Evolutionary conservation across 768 basidiomycete genomes (phyloP).

Genomic region (Lentinula sp.): DNA sequence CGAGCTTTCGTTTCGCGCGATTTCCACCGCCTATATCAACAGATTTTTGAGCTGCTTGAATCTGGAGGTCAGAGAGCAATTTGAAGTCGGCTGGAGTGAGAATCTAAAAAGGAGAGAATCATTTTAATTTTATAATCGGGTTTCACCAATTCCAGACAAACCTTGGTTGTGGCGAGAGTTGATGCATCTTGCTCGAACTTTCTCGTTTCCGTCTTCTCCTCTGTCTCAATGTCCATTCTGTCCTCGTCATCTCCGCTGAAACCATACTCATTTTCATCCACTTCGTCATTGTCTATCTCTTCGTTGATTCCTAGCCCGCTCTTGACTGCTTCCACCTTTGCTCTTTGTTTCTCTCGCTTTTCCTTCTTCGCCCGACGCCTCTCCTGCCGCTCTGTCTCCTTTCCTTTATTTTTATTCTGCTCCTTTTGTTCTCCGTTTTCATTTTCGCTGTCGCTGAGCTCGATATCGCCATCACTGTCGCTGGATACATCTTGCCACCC

Average conservation of each 20-base stretch:
- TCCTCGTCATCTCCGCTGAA: constrained; percentile 79
- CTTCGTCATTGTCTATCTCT: neutral
- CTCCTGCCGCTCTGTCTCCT: constrained; percentile 17
- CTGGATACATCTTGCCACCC: constrained; percentile 81
- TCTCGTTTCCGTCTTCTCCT: constrained; percentile 3
- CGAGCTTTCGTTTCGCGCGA: constrained; percentile 86
- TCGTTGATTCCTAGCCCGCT: neutral
- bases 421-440: constrained; percentile 51
- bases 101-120: constrained; percentile 49
- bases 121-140: neutral
- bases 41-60: constrained; percentile 68
- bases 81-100: constrained; percentile 97
- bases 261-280: constrained; percentile 35
- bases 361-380: constrained; percentile 17
- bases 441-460: constrained; percentile 86
- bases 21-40: constrained; percentile 67
- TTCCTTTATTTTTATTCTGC: constrained; percentile 26
- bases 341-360: neutral
- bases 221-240: constrained; percentile 44
- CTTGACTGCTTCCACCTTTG: neutral
- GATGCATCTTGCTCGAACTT: constrained; percentile 35
- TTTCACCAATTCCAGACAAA: constrained; percentile 17
- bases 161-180: constrained; percentile 78
- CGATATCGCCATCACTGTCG: constrained; percentile 60
- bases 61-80: constrained; percentile 79